A percentile compares a stretch with the other conserved stretches of the same genome.
Evolutionary conservation across 768 basidiomycete species (phyloP).

Genomic region (Pleurotus giganteus): DNA sequence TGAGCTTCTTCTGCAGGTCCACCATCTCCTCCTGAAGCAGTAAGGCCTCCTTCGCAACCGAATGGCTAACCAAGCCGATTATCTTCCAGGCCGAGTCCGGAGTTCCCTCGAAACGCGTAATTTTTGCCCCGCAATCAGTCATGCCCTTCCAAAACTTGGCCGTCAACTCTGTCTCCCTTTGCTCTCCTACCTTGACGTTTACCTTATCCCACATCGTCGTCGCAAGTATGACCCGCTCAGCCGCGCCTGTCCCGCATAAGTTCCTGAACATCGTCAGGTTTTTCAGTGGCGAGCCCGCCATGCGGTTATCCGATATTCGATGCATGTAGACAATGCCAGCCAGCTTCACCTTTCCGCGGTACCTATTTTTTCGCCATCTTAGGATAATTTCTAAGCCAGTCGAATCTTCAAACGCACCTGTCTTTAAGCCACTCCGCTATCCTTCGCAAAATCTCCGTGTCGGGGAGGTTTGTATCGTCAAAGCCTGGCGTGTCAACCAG

Average conservation of each 20-base stretch:
- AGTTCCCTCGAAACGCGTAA: constrained; percentile 20
- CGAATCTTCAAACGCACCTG: constrained; percentile 15
- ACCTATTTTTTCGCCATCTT: constrained; percentile 1
- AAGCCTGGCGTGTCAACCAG: constrained; percentile 39
- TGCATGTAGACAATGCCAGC: constrained; percentile 40
- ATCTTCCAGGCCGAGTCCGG: constrained; percentile 25
- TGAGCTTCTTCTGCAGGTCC: constrained; percentile 22
- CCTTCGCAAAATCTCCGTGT: constrained; percentile 34
- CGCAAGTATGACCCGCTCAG: constrained; percentile 40
- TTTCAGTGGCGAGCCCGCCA: constrained; percentile 10
- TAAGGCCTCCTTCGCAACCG: constrained; percentile 8
- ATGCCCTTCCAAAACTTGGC: constrained; percentile 26
- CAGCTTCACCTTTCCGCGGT: constrained; percentile 11
- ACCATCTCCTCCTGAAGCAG: constrained; percentile 31
- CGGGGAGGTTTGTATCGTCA: constrained; percentile 33
- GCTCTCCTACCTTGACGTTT: constrained; percentile 5
- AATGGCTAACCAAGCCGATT: constrained; percentile 16
- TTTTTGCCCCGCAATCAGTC: constrained; percentile 24
- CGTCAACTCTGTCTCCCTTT: background rate
- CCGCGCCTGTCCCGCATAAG: constrained; percentile 29
- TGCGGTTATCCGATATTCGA: constrained; percentile 32
- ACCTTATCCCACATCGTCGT: constrained; percentile 45
- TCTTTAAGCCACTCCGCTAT: constrained; percentile 31
- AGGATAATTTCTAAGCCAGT: background rate
- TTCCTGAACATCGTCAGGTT: constrained; percentile 9